Evolutionary conservation across 371 early-diverging fungal species (phyloP).

Genomic region (Syncephalis plumigaleata): DNA sequence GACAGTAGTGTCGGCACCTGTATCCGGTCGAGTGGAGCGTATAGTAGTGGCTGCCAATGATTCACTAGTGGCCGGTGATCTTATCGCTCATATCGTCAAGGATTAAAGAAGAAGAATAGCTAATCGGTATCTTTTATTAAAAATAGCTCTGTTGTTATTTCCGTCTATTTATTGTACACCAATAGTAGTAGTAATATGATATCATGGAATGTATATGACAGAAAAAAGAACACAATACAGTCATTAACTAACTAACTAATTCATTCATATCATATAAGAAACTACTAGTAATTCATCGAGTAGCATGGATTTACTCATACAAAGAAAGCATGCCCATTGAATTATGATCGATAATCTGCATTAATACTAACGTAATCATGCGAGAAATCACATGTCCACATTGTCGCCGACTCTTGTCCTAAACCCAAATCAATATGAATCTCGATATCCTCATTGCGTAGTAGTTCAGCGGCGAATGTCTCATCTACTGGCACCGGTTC

Average conservation of each 20-base stretch:
- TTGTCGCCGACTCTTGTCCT: constrained; percentile 53
- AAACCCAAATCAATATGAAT: constrained; percentile 62
- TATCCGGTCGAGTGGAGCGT: constrained; percentile 54
- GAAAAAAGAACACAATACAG: too few species aligned
- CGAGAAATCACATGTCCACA: constrained; percentile 90
- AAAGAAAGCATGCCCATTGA: too few species aligned
- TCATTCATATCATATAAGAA: too few species aligned
- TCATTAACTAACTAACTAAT: too few species aligned
- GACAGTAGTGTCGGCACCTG: constrained; percentile 72
- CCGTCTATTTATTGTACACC: too few species aligned
- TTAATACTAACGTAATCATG: constrained; percentile 90
- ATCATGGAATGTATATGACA: too few species aligned
- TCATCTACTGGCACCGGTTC: constrained; percentile 73
- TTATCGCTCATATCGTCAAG: constrained; percentile 45
- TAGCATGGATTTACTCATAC: too few species aligned
- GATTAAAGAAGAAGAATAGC: neutral
- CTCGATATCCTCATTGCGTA: constrained; percentile 65
- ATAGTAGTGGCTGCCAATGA: constrained; percentile 57
- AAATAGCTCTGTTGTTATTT: too few species aligned
- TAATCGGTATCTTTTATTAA: too few species aligned
- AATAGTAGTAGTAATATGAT: too few species aligned
- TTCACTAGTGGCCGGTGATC: constrained; percentile 62
- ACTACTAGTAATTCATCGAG: too few species aligned
- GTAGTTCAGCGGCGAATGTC: constrained; percentile 56
- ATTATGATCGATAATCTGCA: constrained; percentile 68